Evolutionary conservation across 257 asterid species (phyloP), one percentile per base, ranked within the genome.

Genomic region (Leptodermis oblonga): DNA sequence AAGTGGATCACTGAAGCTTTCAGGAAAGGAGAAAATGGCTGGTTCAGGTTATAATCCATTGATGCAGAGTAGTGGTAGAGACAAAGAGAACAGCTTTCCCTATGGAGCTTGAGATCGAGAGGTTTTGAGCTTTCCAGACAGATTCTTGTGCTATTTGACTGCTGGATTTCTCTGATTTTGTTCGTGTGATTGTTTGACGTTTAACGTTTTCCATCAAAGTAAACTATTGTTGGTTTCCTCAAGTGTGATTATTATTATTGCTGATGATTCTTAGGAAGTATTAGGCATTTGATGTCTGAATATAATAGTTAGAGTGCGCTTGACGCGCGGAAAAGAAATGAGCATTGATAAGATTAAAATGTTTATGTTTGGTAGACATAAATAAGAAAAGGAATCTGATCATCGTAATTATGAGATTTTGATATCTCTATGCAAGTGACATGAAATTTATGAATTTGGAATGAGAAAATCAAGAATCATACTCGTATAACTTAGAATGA

Each of bases 31-130:
- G 58, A 78, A 68, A 65, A 28, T 75, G 7, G 52, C 30, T 26
- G 74, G n/a, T n/a, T n/a, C n/a, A n/a, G n/a, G n/a, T n/a, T n/a
- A 67, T 52, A 77, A 72, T 61, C 31, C 78, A 39, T 70, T 80
- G 49, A 9, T 60, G 7, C 42, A 51, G n/a, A n/a, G n/a, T 48
- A 41, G 36, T 26, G 36, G 73, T 65, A 55, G 72, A 13, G 65
- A 75, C 22, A 73, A 73, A 68, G 73, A 74, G 79, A 77, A 79
- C 75, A 72, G 46, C 63, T 12, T 62, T 46, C 43, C 22, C 41
- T 26, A 26, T 48, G 45, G 7, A 42, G 5, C 34, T 26, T 52
- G 11, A 52, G 30, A 22, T 52, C 23, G 8, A 0, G n/a, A n/a
- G n/a, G n/a, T n/a, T n/a, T n/a, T 7, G 20, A 37, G 7, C 2